phyloP scores from a whole-genome alignment of 768 basidiomycete species.

The Russula brevipes region DNA sequence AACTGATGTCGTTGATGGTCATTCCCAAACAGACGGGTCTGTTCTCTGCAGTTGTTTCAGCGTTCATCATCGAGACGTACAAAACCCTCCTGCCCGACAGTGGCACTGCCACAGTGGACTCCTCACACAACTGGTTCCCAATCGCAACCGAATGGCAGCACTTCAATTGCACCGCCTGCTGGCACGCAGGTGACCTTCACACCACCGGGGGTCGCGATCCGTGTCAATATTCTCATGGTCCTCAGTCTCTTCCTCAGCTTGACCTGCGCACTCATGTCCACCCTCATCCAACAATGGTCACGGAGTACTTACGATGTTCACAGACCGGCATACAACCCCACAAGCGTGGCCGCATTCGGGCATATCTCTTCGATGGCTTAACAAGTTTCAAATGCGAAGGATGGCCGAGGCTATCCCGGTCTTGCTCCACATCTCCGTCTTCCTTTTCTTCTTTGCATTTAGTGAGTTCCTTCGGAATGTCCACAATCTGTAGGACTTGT shows the following conservation, averaged over 20 bases:
- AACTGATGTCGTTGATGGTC: no score
- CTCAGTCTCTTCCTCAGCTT: conserved; percentile 19
- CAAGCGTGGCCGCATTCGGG: conserved; percentile 13
- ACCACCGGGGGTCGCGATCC: conserved; percentile 1
- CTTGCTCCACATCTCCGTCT: conserved; percentile 11
- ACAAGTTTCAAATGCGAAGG: conserved; percentile 9
- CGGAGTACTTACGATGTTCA: conserved; percentile 12
- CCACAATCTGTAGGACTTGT: background rate
- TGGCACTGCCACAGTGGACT: no score
- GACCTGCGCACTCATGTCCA: conserved; percentile 12
- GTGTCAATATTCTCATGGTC: conserved; percentile 17
- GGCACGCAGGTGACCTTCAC: background rate
- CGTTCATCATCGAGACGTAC: no score
- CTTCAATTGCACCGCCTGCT: no score
- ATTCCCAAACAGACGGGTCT: no score
- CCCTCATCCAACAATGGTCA: conserved; percentile 18
- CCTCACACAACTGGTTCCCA: no score
- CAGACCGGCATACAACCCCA: background rate
- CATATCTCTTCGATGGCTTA: conserved; percentile 6
- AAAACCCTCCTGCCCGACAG: no score
- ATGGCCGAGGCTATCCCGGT: conserved; percentile 10
- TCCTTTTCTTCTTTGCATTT: conserved; percentile 11
- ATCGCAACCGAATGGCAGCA: no score
- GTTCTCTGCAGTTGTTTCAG: no score
- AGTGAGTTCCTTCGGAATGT: conserved; percentile 9